Evolutionary conservation across 768 basidiomycete species (phyloP).

Genomic region (Mycena pura): DNA sequence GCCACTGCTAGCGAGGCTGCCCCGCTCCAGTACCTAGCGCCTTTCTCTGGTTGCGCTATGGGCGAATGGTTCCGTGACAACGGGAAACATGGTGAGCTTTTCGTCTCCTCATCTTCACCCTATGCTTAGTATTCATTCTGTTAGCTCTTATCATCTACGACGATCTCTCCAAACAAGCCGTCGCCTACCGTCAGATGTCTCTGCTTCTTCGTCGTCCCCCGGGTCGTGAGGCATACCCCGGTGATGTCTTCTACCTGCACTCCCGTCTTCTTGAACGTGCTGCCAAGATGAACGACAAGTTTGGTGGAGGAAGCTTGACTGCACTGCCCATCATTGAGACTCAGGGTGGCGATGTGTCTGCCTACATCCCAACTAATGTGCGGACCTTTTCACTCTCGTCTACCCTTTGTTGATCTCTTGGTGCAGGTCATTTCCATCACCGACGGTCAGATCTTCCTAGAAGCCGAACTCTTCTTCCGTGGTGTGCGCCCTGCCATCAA

Average conservation of each 20-base stretch:
- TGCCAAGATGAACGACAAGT: slow-evolving; percentile 99
- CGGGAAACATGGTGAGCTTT: slow-evolving; percentile 91
- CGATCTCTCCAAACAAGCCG: slow-evolving; percentile 99
- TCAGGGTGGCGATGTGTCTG: slow-evolving; percentile 99
- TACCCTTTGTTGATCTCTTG: background rate
- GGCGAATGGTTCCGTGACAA: slow-evolving; percentile 99
- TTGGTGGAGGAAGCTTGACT: slow-evolving; percentile 98
- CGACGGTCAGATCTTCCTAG: slow-evolving; percentile 99
- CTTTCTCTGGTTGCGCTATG: slow-evolving; percentile 99
- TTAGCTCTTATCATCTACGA: slow-evolving; percentile 97
- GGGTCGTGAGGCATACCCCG: slow-evolving; percentile 99
- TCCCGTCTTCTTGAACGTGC: slow-evolving; percentile 99
- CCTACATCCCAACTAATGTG: slow-evolving; percentile 95
- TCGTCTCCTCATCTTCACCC: background rate
- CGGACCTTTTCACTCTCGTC: slow-evolving; percentile 32
- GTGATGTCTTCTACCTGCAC: slow-evolving; percentile 99
- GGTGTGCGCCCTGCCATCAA: slow-evolving; percentile 99
- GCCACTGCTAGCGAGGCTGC: slow-evolving; percentile 99
- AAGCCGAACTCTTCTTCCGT: slow-evolving; percentile 99
- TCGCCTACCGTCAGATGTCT: slow-evolving; percentile 99
- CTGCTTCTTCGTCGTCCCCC: slow-evolving; percentile 99
- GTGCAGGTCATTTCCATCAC: slow-evolving; percentile 97
- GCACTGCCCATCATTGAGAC: slow-evolving; percentile 99
- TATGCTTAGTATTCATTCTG: slow-evolving; percentile 4
- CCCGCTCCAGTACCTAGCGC: slow-evolving; percentile 98